Percentiles rank a stretch among this genome's conserved stretches.
These are phyloP conservation scores for Yamadazyma nakazawae DNA, from an alignment of 805 yeast genomes.

Conservation along the genomic window DNA sequence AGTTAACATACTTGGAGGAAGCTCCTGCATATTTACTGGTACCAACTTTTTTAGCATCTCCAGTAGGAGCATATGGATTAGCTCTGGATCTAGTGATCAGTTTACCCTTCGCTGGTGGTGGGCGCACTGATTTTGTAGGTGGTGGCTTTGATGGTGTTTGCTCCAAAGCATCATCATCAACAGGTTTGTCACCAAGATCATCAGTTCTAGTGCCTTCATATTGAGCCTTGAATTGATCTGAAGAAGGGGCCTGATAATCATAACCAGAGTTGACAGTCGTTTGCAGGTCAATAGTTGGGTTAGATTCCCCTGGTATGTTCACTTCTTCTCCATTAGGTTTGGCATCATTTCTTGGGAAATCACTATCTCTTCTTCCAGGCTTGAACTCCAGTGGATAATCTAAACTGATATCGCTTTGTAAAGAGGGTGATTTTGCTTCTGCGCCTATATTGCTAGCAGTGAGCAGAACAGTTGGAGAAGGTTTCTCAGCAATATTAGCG, in stretches of 20 bases:
- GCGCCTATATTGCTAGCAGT: not conserved
- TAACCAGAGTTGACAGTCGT: not conserved
- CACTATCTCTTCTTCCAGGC: conserved; percentile 10
- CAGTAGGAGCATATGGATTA: conserved; percentile 39
- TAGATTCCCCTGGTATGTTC: not conserved
- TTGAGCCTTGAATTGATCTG: conserved; percentile 2
- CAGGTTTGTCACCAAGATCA: not conserved
- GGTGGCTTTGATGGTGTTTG: conserved; percentile 9
- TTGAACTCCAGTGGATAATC: conserved; percentile 30
- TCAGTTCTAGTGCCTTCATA: not conserved
- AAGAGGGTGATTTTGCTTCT: conserved; percentile 25
- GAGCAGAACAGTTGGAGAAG: not conserved
- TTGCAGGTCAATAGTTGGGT: conserved; percentile 1
- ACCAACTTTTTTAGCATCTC: conserved; percentile 13
- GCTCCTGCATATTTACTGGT: conserved; percentile 23
- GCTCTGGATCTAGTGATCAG: conserved; percentile 2
- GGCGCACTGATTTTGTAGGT: conserved; percentile 3
- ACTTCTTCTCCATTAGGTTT: not conserved
- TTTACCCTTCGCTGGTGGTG: conserved; percentile 6
- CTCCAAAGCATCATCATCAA: not conserved
- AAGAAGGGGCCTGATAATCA: not conserved
- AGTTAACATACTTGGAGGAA: conserved; percentile 5
- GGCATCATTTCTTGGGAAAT: not conserved
- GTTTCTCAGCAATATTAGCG: not conserved
- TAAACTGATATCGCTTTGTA: conserved; percentile 31